Percentiles rank a stretch among this genome's conserved stretches.
phyloP scores from a whole-genome alignment of 225 moss, liverwort and hornwort genomes.

The Marchantia paleacea region DNA sequence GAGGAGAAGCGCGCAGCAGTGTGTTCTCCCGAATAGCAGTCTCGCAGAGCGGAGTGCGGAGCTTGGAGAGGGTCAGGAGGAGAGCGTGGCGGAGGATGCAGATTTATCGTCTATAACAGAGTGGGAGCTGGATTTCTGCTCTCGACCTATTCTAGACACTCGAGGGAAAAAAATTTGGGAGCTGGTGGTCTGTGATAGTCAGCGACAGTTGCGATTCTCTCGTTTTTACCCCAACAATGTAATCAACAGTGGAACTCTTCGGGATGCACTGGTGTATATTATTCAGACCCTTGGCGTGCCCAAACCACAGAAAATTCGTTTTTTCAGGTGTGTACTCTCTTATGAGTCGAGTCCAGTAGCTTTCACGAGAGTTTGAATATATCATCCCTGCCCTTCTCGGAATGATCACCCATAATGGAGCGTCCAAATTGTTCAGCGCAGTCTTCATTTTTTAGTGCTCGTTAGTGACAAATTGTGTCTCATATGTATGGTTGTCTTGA shows the following conservation, averaged over 20 bases:
- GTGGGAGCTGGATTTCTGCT: conserved; percentile 98
- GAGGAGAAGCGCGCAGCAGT: conserved; percentile 16
- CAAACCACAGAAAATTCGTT: conserved; percentile 87
- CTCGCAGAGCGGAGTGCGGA: conserved; percentile 53
- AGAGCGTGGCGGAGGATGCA: conserved; percentile 74
- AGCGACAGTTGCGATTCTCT: conserved; percentile 81
- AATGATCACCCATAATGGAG: not conserved
- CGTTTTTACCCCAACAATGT: conserved; percentile 89
- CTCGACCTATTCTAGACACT: conserved; percentile 79
- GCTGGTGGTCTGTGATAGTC: conserved; percentile 87
- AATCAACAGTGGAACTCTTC: conserved; percentile 90
- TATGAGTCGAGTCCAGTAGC: not conserved
- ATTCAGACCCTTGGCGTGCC: conserved; percentile 81
- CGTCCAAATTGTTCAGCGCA: not conserved
- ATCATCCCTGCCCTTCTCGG: not conserved
- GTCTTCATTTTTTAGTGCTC: not conserved
- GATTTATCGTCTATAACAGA: conserved; percentile 69
- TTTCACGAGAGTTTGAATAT: not conserved
- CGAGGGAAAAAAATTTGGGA: conserved; percentile 98
- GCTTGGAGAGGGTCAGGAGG: conserved; percentile 72
- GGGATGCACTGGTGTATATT: conserved; percentile 81
- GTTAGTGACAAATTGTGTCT: not conserved
- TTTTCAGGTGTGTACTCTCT: conserved; percentile 64
- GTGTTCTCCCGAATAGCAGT: conserved; percentile 36
- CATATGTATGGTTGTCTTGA: not conserved